Base-by-base conservation (phyloP, 2,329 filamentous ascomycete species). In the Macroventuria anomochaeta region DNA sequence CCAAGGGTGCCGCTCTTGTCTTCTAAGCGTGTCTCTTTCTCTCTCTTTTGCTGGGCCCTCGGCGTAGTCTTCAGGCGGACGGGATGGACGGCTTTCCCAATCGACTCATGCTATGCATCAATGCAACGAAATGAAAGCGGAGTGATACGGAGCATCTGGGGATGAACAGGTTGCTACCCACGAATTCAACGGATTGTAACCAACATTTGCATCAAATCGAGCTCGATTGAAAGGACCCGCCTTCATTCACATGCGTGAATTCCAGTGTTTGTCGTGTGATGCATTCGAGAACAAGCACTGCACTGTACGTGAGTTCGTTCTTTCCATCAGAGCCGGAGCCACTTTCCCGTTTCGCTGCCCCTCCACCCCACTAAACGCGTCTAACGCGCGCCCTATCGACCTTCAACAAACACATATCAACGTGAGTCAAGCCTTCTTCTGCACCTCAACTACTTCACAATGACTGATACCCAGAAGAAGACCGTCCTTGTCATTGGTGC, bases 1-100 rank as follows among this genome's bases (percentile, higher is more conserved):
- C 95, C 76, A 99, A 99, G 92, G 95, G 95, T 89, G 95, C 95
- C 75, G 95, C 95, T 82, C 88, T 99, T 77, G 95, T 99, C 76
- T 99, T 99, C 88, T 99, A 96, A 88, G 83, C 85, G 81, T 78
- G 75, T 81, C 81, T 63, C 68, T 67, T 73, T 67, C 65, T 73
- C 68, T 70, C 67, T 69, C 70, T 71, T 71, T 72, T 72, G 69
- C 65, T 73, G 64, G 69, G 67, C 66, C 71, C 65, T 73, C 65
- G 69, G 70, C 69, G 69, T 72, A 71, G 70, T 72, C 67, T 71
- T 68, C 62, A 62, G 70, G 70, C 63, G 67, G 66, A 52, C 65
- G 64, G 62, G 68, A 61, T 64, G 63, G 67, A 65, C 71, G 61
- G 64, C 67, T 66, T 69, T 68, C 68, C 63, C 64, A 64, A 66